A percentile compares a stretch with the other conserved stretches of the same genome.
phyloP scores from a whole-genome alignment of 306 rosid genomes.

The Cicer pinnatifidum region DNA sequence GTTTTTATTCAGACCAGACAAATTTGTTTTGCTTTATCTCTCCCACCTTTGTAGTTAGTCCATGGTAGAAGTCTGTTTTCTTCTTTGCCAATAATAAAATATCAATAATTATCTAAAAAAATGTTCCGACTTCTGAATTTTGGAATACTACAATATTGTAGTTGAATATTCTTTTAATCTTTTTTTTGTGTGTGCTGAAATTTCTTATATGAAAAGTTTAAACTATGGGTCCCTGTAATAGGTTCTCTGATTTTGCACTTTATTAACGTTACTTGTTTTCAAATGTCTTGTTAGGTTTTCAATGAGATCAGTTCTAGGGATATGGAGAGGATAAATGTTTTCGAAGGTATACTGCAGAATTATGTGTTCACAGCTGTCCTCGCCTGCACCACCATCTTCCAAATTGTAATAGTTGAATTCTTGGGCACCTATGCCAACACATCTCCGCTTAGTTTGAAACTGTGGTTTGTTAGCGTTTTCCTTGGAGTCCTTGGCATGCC shows the following conservation, averaged over 20 bases:
- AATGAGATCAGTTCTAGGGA: slow-evolving; percentile 97
- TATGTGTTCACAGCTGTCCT: slow-evolving; percentile 84
- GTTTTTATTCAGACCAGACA: slow-evolving; percentile 23
- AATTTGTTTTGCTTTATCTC: slow-evolving; percentile 24
- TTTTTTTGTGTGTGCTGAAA: background rate
- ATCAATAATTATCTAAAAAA: too few species aligned
- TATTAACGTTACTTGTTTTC: slow-evolving; percentile 23
- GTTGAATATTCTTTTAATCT: slow-evolving; percentile 15
- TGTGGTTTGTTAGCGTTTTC: slow-evolving; percentile 67
- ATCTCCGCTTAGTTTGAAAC: slow-evolving; percentile 70
- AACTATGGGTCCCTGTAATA: slow-evolving; percentile 2
- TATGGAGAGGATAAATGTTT: slow-evolving; percentile 94
- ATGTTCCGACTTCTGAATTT: background rate
- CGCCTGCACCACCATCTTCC: slow-evolving; percentile 75
- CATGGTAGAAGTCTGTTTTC: slow-evolving; percentile 23
- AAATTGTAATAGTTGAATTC: slow-evolving; percentile 76
- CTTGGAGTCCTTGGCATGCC: slow-evolving; percentile 95
- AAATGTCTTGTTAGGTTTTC: slow-evolving; percentile 66
- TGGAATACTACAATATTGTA: background rate
- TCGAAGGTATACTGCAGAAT: slow-evolving; percentile 77
- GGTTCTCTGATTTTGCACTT: slow-evolving; percentile 29
- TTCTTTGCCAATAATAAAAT: slow-evolving; percentile 21
- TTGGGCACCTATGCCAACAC: slow-evolving; percentile 88
- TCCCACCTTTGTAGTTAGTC: slow-evolving; percentile 5
- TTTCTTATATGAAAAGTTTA: slow-evolving; percentile 14